phyloP scores from a whole-genome alignment of 1,284 basidiomycete genomes.

The Trametes sp. region DNA sequence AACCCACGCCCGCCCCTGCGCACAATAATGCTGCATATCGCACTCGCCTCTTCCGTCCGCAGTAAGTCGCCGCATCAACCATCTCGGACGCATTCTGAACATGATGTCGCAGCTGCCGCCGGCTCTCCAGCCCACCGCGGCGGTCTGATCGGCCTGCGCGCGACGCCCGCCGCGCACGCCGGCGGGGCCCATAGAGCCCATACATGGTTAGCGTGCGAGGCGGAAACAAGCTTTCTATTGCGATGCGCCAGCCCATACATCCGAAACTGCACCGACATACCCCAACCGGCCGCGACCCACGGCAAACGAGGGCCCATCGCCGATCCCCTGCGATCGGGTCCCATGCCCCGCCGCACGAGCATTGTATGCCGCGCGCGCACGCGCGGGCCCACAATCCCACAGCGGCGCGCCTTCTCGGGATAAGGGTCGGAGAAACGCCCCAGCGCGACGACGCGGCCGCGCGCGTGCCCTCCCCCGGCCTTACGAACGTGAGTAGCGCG shows the following conservation, averaged over 20 bases:
- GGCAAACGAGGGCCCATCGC: constrained; percentile 27
- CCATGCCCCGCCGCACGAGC: constrained; percentile 10
- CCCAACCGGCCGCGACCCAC: constrained; percentile 27
- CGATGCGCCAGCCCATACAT: constrained; percentile 20
- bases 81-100: constrained; percentile 14
- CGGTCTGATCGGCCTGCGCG: not conserved
- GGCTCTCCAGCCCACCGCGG: not conserved
- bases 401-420: constrained; percentile 18
- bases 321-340: constrained; percentile 26
- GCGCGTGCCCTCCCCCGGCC: constrained; percentile 5
- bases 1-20: constrained; percentile 8
- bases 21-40: constrained; percentile 3
- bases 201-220: constrained; percentile 30
- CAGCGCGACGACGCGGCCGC: not conserved
- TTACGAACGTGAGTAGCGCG: constrained; percentile 1
- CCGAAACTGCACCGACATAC: constrained; percentile 34
- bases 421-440: constrained; percentile 30
- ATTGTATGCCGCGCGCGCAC: constrained; percentile 1
- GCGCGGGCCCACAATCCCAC: constrained; percentile 19
- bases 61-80: constrained; percentile 11
- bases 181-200: constrained; percentile 15
- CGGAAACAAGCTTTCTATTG: constrained; percentile 32
- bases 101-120: constrained; percentile 5
- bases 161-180: constrained; percentile 6
- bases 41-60: not conserved